Conservation (phyloP, 768 basidiomycete species). For the Boletales sp. region DNA sequence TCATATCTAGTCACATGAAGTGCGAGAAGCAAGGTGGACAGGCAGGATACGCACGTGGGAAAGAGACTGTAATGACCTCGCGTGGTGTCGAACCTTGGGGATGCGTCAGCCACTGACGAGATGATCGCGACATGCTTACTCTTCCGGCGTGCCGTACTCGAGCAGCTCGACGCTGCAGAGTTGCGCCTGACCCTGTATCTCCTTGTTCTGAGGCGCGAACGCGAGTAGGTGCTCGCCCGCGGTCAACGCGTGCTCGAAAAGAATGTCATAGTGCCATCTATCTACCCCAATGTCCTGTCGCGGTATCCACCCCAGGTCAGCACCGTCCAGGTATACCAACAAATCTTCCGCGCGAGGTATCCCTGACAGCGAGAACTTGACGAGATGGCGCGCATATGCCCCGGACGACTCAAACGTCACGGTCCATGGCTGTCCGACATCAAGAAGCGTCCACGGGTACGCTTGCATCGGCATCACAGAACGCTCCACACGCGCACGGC, state of each 20-base stretch:
- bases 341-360: constrained; percentile 53
- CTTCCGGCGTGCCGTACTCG: constrained; percentile 61
- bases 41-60: constrained; percentile 55
- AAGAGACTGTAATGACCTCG: constrained; percentile 63
- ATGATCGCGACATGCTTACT: constrained; percentile 41
- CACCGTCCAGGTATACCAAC: constrained; percentile 56
- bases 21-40: background rate
- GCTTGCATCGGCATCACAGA: constrained; percentile 71
- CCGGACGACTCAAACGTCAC: constrained; percentile 62
- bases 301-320: constrained; percentile 52
- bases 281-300: constrained; percentile 57
- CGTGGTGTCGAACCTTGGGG: constrained; percentile 52
- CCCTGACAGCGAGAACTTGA: constrained; percentile 74
- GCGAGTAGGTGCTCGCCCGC: constrained; percentile 54
- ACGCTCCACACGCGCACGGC: constrained; percentile 50
- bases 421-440: constrained; percentile 57
- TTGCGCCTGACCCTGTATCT: constrained; percentile 55
- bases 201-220: constrained; percentile 51
- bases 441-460: constrained; percentile 75
- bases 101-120: background rate
- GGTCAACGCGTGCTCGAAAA: constrained; percentile 36
- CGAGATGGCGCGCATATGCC: constrained; percentile 52
- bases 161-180: constrained; percentile 74
- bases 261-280: constrained; percentile 73
- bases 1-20: constrained; percentile 44